These are phyloP conservation scores for button mushroom (Agaricus bisporus) DNA, from an alignment of 768 basidiomycete species.

Conservation along the genomic window DNA sequence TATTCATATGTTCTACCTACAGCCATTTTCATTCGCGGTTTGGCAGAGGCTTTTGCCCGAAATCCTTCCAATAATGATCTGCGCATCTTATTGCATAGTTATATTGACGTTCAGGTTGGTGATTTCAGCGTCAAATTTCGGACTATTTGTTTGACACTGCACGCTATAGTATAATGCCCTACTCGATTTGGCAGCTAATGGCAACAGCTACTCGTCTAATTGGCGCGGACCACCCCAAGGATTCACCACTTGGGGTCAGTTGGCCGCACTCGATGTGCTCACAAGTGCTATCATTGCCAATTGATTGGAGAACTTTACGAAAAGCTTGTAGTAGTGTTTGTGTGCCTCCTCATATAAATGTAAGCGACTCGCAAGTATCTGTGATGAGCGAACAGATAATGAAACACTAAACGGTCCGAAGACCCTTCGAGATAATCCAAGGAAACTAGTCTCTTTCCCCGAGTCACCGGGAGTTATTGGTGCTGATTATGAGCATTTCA, in stretches of 20 bases:
- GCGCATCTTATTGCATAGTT: constrained; percentile 38
- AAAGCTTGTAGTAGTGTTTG: too few species aligned
- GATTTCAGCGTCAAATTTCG: not conserved
- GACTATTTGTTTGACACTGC: not conserved
- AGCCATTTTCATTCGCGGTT: constrained; percentile 40
- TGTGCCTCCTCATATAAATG: too few species aligned
- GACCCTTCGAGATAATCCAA: too few species aligned
- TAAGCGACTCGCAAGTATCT: too few species aligned
- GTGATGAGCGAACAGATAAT: too few species aligned
- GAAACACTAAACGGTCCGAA: too few species aligned
- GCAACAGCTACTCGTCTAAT: constrained; percentile 35
- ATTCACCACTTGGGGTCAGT: constrained; percentile 46
- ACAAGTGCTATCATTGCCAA: constrained; percentile 32
- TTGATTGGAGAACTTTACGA: constrained; percentile 6
- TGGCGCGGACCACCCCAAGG: constrained; percentile 41
- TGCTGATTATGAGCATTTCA: too few species aligned
- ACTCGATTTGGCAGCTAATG: constrained; percentile 39
- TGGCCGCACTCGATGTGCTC: constrained; percentile 40
- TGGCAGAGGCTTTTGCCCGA: constrained; percentile 38
- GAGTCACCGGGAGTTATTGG: too few species aligned
- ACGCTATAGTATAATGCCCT: constrained; percentile 39
- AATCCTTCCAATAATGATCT: constrained; percentile 31
- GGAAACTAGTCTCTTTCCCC: too few species aligned
- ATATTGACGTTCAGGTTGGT: constrained; percentile 44
- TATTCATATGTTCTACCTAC: not conserved